These are phyloP conservation scores for Lachancea nothofagi DNA, from an alignment of 805 yeast species.

Conservation along the genomic window DNA sequence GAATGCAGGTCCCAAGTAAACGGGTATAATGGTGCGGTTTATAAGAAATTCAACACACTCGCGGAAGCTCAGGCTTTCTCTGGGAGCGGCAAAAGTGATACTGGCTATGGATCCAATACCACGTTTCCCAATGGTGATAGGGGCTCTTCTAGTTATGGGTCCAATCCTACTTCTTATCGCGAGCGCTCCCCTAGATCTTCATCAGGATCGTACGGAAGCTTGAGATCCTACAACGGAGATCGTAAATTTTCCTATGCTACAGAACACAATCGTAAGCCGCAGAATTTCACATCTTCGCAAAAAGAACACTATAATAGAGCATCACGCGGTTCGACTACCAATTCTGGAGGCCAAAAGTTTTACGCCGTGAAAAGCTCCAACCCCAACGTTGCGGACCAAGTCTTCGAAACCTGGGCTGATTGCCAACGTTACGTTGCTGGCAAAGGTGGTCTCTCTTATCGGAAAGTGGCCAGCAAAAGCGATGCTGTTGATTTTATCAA, in stretches of 20 bases:
- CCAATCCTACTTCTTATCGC: no score
- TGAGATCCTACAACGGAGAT: no score
- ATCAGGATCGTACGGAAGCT: no score
- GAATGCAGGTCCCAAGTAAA: conserved; percentile 46
- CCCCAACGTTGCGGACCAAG: conserved; percentile 22
- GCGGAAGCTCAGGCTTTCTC: conserved; percentile 46
- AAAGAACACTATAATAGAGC: no score
- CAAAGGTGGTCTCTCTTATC: conserved; percentile 38
- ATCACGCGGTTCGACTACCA: no score
- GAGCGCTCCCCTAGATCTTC: no score
- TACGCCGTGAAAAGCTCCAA: conserved; percentile 34
- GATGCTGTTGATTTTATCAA: conserved; percentile 34
- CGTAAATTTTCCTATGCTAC: no score
- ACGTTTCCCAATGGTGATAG: no score
- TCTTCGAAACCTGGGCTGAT: conserved; percentile 32
- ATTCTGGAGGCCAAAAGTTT: conserved; percentile 9
- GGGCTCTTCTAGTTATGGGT: no score
- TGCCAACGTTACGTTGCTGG: conserved; percentile 30
- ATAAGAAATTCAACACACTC: conserved; percentile 46
- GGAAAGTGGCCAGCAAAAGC: conserved; percentile 35
- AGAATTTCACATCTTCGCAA: neutral
- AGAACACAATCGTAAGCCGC: neutral
- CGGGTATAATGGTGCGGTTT: conserved; percentile 53
- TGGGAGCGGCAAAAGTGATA: conserved; percentile 5
- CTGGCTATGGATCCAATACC: neutral